These are phyloP conservation scores for Pestalotiopsis sp. DNA, from an alignment of 2,329 filamentous ascomycete species.

Conservation along the genomic window DNA sequence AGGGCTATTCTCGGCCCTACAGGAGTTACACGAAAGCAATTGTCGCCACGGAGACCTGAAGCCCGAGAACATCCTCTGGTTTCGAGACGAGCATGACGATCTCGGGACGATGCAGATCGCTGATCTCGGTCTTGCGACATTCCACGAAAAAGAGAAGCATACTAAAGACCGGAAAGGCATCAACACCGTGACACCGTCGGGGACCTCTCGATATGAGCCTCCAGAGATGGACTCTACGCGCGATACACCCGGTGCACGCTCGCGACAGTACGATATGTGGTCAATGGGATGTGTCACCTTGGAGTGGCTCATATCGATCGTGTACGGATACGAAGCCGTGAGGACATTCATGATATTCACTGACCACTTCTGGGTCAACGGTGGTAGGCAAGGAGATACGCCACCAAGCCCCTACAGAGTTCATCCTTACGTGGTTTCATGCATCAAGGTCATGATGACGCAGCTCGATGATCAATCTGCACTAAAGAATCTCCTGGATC, in stretches of 20 bases:
- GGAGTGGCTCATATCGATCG: neutral
- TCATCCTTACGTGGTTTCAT: neutral
- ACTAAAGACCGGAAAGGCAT: neutral
- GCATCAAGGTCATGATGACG: neutral
- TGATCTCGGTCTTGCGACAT: conserved; percentile 19
- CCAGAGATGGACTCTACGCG: neutral
- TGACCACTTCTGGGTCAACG: neutral
- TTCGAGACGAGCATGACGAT: neutral
- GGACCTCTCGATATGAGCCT: neutral
- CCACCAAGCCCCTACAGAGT: neutral
- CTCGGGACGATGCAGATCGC: conserved; percentile 13
- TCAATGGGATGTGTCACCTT: neutral
- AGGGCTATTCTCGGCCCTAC: neutral
- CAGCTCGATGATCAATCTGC: neutral
- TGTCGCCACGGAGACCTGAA: conserved; percentile 20
- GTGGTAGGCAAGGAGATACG: neutral
- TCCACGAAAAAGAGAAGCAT: conserved; percentile 2
- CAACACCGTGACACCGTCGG: neutral
- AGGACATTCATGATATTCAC: neutral
- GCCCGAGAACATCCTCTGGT: conserved; percentile 17
- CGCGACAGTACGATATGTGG: conserved; percentile 2
- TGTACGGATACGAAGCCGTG: neutral
- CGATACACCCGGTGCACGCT: neutral
- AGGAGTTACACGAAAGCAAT: neutral
- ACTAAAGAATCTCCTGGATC: neutral